Evolutionary conservation across 768 basidiomycete species (phyloP).

Genomic region (button mushroom (Agaricus bisporus)): DNA sequence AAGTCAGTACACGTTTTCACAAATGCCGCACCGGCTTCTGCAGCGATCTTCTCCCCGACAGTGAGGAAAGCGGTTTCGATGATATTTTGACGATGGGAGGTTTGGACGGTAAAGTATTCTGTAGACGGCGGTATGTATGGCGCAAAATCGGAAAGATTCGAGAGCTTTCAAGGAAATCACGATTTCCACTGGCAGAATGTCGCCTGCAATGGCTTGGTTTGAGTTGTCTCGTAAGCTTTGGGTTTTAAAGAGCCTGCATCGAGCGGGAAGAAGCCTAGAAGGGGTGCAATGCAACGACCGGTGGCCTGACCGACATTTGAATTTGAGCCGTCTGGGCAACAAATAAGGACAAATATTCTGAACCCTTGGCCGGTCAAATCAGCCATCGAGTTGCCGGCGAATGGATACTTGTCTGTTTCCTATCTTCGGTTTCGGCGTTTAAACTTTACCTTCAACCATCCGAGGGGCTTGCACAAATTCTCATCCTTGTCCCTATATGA

Average conservation of each 20-base stretch:
- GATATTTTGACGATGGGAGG: slow-evolving; percentile 43
- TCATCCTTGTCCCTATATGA: too few relatives aligned
- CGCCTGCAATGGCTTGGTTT: slow-evolving; percentile 38
- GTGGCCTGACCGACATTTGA: too few relatives aligned
- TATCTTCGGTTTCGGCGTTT: too few relatives aligned
- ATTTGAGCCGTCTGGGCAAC: too few relatives aligned
- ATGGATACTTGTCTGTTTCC: too few relatives aligned
- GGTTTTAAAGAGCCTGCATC: slow-evolving; percentile 38
- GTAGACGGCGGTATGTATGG: slow-evolving; percentile 29
- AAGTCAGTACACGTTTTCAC: slow-evolving; percentile 55
- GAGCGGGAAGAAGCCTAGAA: slow-evolving; percentile 46
- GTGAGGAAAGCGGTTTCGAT: slow-evolving; percentile 43
- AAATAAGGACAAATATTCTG: too few relatives aligned
- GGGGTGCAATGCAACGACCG: too few relatives aligned
- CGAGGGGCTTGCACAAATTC: too few relatives aligned
- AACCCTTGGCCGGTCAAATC: too few relatives aligned
- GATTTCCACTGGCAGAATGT: too few relatives aligned
- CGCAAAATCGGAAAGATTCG: slow-evolving; percentile 30
- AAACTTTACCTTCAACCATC: too few relatives aligned
- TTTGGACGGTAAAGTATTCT: slow-evolving; percentile 31
- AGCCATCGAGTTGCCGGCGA: too few relatives aligned
- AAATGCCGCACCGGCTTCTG: slow-evolving; percentile 44
- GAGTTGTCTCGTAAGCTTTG: slow-evolving; percentile 43
- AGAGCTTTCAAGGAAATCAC: slow-evolving; percentile 45
- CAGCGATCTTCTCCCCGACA: slow-evolving; percentile 38